phyloP scores from a whole-genome alignment of 1,284 basidiomycete species.

The Tremellales sp. region DNA sequence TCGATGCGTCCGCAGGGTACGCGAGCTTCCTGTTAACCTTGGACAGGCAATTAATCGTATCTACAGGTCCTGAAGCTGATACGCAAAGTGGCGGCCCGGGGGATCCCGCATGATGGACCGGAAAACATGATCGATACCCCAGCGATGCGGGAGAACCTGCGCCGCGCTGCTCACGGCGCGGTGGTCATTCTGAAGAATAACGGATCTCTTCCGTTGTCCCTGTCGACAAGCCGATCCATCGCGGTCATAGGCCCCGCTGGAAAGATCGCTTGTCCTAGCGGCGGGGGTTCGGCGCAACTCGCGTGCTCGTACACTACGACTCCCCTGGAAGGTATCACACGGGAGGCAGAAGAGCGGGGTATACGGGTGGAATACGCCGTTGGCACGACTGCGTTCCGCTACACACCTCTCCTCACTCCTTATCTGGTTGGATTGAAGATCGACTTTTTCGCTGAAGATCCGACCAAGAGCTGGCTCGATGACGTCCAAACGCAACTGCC shows the following conservation, averaged over 20 bases:
- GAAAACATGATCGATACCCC: slow-evolving; percentile 52
- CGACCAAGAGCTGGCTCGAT: too few species aligned
- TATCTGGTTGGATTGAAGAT: too few species aligned
- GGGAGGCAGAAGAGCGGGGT: slow-evolving; percentile 14
- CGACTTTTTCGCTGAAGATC: too few species aligned
- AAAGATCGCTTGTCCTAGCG: slow-evolving; percentile 62
- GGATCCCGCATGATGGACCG: slow-evolving; percentile 40
- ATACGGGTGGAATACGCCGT: slow-evolving; percentile 19
- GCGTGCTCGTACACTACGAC: slow-evolving; percentile 67
- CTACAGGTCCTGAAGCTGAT: slow-evolving; percentile 26
- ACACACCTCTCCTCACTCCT: background rate
- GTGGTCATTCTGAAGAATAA: slow-evolving; percentile 66
- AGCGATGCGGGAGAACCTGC: slow-evolving; percentile 30
- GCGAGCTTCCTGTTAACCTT: slow-evolving; percentile 2
- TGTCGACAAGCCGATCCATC: slow-evolving; percentile 48
- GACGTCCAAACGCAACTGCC: too few species aligned
- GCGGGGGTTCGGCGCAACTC: slow-evolving; percentile 70
- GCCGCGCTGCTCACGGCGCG: slow-evolving; percentile 7
- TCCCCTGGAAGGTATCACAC: slow-evolving; percentile 63
- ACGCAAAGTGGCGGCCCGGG: slow-evolving; percentile 21
- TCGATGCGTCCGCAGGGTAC: slow-evolving; percentile 59
- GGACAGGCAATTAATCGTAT: background rate
- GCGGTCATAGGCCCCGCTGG: slow-evolving; percentile 75
- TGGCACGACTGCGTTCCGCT: slow-evolving; percentile 15
- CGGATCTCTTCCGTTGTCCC: background rate